Conservation (phyloP, 2,329 filamentous ascomycete genomes). For the Nannizziopsis barbatae region DNA sequence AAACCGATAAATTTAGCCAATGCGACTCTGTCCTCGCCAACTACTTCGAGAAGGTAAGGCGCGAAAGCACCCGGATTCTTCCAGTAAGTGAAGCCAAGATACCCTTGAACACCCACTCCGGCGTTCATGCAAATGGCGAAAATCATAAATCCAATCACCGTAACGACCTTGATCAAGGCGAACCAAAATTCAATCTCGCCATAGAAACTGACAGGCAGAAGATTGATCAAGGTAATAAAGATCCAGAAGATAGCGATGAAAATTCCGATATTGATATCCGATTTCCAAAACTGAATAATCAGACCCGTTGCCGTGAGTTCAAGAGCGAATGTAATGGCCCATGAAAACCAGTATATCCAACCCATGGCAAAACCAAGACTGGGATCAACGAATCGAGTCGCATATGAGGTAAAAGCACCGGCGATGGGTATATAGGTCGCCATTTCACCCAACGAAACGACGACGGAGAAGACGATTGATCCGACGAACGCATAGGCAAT, state of each 20-base stretch:
- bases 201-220: slow-evolving; percentile 60
- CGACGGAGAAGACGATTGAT: slow-evolving; percentile 62
- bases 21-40: slow-evolving; percentile 28
- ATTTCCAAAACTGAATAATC: slow-evolving; percentile 65
- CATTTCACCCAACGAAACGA: slow-evolving; percentile 57
- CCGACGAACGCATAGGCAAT: slow-evolving; percentile 61
- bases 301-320: slow-evolving; percentile 62
- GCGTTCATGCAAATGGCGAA: slow-evolving; percentile 66
- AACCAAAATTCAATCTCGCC: slow-evolving; percentile 73
- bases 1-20: slow-evolving; percentile 56
- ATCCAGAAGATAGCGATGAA: slow-evolving; percentile 66
- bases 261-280: slow-evolving; percentile 52
- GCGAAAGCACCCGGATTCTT: slow-evolving; percentile 47
- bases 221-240: slow-evolving; percentile 57
- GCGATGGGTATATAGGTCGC: slow-evolving; percentile 66
- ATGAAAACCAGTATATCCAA: slow-evolving; percentile 76
- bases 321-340: slow-evolving; percentile 60
- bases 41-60: slow-evolving; percentile 48
- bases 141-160: slow-evolving; percentile 63
- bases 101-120: slow-evolving; percentile 57
- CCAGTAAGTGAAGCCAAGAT: slow-evolving; percentile 66
- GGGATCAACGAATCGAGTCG: slow-evolving; percentile 61
- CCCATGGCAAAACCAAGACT: slow-evolving; percentile 67
- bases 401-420: slow-evolving; percentile 66
- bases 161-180: slow-evolving; percentile 64